These are phyloP conservation scores for Mortierella hygrophila DNA, from an alignment of 192 early-diverging fungal species.

Conservation along the genomic window DNA sequence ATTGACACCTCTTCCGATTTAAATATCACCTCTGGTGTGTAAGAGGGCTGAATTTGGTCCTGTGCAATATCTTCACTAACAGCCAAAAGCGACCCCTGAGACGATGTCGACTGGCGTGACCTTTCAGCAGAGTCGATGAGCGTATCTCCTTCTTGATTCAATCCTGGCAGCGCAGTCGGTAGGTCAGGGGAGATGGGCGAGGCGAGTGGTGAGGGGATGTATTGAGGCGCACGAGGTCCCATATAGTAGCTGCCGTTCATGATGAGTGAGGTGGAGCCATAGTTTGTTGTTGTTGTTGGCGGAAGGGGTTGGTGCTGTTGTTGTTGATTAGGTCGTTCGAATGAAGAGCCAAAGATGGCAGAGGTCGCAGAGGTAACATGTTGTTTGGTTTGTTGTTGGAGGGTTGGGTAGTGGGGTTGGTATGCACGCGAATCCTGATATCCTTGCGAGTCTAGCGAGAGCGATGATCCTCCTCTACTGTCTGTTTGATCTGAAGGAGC, in stretches of 20 bases:
- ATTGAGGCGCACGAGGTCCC: conserved; percentile 48
- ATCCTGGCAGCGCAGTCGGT: not conserved
- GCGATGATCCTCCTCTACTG: conserved; percentile 18
- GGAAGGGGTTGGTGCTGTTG: not conserved
- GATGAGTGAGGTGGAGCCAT: conserved; percentile 18
- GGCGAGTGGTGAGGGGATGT: conserved; percentile 43
- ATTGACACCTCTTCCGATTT: not conserved
- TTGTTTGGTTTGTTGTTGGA: conserved; percentile 11
- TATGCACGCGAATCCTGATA: not conserved
- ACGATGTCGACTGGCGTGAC: conserved; percentile 5
- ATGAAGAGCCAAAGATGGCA: conserved; percentile 44
- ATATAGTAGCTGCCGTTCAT: conserved; percentile 38
- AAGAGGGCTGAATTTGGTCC: not conserved
- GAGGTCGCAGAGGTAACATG: conserved; percentile 36
- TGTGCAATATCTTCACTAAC: conserved; percentile 3
- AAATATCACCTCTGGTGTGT: not conserved
- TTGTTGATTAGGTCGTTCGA: conserved; percentile 13
- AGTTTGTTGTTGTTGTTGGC: not conserved
- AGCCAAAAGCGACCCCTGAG: conserved; percentile 30
- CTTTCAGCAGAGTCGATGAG: not conserved
- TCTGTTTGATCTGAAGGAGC: conserved; percentile 1
- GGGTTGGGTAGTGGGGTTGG: not conserved
- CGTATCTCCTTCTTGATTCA: not conserved
- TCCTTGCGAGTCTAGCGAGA: not conserved
- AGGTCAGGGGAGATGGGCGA: conserved; percentile 35